phyloP scores from a whole-genome alignment of 2,329 filamentous ascomycete species.

The Sporothrix brunneoviolacea region DNA sequence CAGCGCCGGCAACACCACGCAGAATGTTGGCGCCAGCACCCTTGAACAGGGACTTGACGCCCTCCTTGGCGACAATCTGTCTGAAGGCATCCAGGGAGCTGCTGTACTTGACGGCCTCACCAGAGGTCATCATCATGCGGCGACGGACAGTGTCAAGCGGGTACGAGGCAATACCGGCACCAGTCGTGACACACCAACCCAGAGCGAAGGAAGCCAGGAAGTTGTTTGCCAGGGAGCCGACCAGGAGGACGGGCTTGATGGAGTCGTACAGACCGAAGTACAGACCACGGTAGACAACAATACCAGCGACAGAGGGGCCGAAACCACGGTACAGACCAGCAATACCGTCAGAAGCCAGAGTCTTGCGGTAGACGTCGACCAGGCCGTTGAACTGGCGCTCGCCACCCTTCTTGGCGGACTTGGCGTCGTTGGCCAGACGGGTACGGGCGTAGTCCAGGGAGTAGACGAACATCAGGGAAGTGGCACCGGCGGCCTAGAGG shows the following conservation, averaged over 20 bases:
- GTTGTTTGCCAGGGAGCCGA: conserved; percentile 88
- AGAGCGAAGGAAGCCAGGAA: conserved; percentile 99
- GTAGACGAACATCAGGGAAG: conserved; percentile 99
- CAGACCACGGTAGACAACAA: conserved; percentile 99
- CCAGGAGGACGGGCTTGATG: conserved; percentile 96
- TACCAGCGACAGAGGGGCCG: conserved; percentile 98
- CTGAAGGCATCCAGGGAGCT: conserved; percentile 88
- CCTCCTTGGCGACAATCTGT: conserved; percentile 97
- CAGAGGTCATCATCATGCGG: conserved; percentile 99
- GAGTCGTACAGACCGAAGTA: conserved; percentile 99
- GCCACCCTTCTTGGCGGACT: conserved; percentile 94
- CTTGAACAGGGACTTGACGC: conserved; percentile 99
- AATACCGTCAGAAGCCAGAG: conserved; percentile 95
- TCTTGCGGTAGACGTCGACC: conserved; percentile 99
- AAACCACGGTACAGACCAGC: conserved; percentile 99
- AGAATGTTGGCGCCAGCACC: conserved; percentile 99
- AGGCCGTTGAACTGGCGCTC: conserved; percentile 99
- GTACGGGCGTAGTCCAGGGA: conserved; percentile 99
- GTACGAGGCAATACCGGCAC: conserved; percentile 99
- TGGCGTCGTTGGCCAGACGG: conserved; percentile 99
- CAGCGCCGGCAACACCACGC: conserved; percentile 99
- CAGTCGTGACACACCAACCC: conserved; percentile 98
- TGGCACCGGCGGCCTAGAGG: conserved; percentile 99
- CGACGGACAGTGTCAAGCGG: conserved; percentile 99
- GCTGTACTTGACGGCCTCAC: conserved; percentile 99